Evolutionary conservation across 768 basidiomycete genomes (phyloP), one percentile per base, ranked within the genome.

Genomic region (Leccinellum rugosiceps): DNA sequence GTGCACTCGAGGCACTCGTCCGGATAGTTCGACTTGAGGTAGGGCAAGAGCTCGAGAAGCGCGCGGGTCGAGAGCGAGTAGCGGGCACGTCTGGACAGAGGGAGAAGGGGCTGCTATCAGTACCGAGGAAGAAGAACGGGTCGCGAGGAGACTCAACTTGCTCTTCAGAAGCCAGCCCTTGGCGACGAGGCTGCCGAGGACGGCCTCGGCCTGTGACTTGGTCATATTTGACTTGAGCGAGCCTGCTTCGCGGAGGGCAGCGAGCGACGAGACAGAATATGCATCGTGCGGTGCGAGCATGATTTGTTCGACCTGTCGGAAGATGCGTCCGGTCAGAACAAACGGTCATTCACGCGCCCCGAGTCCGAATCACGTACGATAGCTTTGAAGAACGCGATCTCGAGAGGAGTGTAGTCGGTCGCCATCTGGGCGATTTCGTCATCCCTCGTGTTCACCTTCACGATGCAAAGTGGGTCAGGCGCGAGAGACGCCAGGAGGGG

Each of bases 381-480:
- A 4, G 84, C 84, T 74, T 87, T 92, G 79, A 94, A 94, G 74
- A 84, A 94, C 0, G 84, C 78, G 52, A 94, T 93, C 71, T 96
- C 93, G 31, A 76, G 74, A 0, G 90, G 76, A 2, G 80, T 81
- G 65, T 94, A 96, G 41, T 91, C 89, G 0, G 91, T 92, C 3
- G 92, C 93, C 68, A 90, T 73, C 67, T 92, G 92, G 0, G 93
- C 88, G 32, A 94, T 79, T 53, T 86, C 86, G 64, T 95, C 93
- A 17, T 84, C 86, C 59, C 85, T 90, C 9, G 80, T 76, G 67
- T 95, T 96, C 46, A 92, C 85, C 92, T 94, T 54, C 11, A 23
- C 19, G 3, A 48, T 35, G 9, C 34, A 34, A 4, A 47, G 15
- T n/a, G 45, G 35, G 54, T 55, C 13, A 34, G 32, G 28, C 49